These are phyloP conservation scores for Sphagnum fallax DNA, from an alignment of 228 moss, liverwort and hornwort species.

Conservation along the genomic window DNA sequence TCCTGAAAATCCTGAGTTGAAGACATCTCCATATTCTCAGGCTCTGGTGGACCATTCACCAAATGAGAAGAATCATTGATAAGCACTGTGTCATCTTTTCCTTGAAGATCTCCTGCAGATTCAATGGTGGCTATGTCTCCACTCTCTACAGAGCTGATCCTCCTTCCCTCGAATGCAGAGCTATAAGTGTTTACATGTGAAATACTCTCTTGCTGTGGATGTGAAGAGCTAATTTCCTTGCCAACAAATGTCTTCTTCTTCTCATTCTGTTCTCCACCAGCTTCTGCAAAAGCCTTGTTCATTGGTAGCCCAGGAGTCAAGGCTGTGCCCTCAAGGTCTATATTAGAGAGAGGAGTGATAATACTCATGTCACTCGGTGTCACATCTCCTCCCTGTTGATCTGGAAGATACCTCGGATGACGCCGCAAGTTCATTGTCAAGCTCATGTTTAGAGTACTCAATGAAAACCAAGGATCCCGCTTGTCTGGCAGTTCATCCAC, in stretches of 20 bases:
- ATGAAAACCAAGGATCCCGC: too few species aligned
- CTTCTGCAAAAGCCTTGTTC: too few species aligned
- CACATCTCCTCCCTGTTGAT: slow-evolving; percentile 34
- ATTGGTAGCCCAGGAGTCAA: too few species aligned
- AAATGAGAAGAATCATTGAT: slow-evolving; percentile 13
- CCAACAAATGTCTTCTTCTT: too few species aligned
- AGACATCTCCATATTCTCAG: slow-evolving; percentile 35
- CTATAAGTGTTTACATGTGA: too few species aligned
- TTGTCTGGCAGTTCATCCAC: too few species aligned
- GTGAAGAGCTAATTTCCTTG: too few species aligned
- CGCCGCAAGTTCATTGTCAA: slow-evolving; percentile 11
- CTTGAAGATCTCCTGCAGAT: slow-evolving; percentile 18
- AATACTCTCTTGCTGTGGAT: too few species aligned
- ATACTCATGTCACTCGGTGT: slow-evolving; percentile 43
- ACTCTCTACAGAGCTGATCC: too few species aligned
- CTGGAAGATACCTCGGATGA: slow-evolving; percentile 12
- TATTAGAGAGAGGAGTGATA: slow-evolving; percentile 9
- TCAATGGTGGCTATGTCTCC: slow-evolving; percentile 31
- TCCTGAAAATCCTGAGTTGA: slow-evolving; percentile 29
- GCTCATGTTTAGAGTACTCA: slow-evolving; percentile 22
- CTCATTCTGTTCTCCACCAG: too few species aligned
- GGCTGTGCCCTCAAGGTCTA: too few species aligned
- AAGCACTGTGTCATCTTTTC: slow-evolving; percentile 12
- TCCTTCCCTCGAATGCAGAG: too few species aligned
- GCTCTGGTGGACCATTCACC: slow-evolving; percentile 20